Conservation (phyloP, 2,329 filamentous ascomycete species). For the Colletotrichum zoysiae region DNA sequence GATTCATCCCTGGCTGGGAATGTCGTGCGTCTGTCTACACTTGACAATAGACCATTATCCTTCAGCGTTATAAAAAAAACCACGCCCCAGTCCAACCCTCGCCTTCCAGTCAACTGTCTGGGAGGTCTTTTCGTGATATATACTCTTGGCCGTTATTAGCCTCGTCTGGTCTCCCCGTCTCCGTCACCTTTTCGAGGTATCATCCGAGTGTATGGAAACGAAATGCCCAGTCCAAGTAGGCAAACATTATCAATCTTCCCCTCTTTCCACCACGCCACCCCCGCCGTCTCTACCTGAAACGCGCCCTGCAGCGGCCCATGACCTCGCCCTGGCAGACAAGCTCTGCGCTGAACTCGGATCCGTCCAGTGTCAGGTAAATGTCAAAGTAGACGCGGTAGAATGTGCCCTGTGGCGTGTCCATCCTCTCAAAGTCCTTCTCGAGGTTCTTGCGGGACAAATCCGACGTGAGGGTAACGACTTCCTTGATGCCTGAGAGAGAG, state of each 20-base stretch:
- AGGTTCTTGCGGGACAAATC: conserved; percentile 98
- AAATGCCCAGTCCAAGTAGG: conserved; percentile 31
- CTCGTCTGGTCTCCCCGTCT: conserved; percentile 35
- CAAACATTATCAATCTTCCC: conserved; percentile 34
- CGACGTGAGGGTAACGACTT: conserved; percentile 96
- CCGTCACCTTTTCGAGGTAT: conserved; percentile 43
- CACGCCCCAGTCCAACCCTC: conserved; percentile 24
- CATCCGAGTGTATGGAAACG: conserved; percentile 43
- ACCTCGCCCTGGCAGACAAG: conserved; percentile 99
- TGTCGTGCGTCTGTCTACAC: conserved; percentile 40
- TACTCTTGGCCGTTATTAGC: conserved; percentile 40
- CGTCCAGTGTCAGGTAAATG: conserved; percentile 93
- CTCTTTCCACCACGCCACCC: not conserved
- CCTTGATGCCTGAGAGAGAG: conserved; percentile 84
- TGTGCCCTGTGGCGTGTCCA: conserved; percentile 97
- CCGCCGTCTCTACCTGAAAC: conserved; percentile 74
- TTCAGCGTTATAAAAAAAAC: conserved; percentile 36
- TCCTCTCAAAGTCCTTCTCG: conserved; percentile 98
- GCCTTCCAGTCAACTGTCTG: conserved; percentile 34
- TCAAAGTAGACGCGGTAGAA: conserved; percentile 89
- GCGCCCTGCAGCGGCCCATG: conserved; percentile 95
- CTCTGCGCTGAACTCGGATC: conserved; percentile 97
- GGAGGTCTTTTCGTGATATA: conserved; percentile 39
- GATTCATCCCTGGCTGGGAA: conserved; percentile 37
- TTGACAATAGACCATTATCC: conserved; percentile 36